Percentiles rank a stretch among this genome's conserved stretches.
Evolutionary conservation across 2,329 filamentous ascomycete species (phyloP).

Genomic region (Coccinonectria pachysandricola): DNA sequence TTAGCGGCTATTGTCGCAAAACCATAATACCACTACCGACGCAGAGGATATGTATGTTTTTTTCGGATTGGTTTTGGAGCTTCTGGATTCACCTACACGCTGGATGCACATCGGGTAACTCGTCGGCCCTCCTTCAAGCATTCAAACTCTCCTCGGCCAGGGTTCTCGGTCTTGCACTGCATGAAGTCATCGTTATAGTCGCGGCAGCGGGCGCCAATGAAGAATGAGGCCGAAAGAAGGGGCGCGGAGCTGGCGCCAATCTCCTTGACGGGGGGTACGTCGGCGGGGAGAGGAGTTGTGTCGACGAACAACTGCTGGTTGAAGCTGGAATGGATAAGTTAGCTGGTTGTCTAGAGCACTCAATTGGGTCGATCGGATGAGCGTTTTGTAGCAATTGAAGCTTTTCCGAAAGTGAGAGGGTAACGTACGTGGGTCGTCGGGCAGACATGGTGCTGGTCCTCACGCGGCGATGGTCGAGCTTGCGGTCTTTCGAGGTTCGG

Average conservation of each 20-base stretch:
- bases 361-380: too few species aligned
- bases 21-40: too few species aligned
- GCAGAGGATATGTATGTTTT: too few species aligned
- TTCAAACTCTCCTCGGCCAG: conserved; percentile 82
- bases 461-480: conserved; percentile 18
- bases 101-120: conserved; percentile 91
- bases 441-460: conserved; percentile 29
- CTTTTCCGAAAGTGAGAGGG: too few species aligned
- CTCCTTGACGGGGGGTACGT: conserved; percentile 88
- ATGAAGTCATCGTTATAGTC: conserved; percentile 98
- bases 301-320: conserved; percentile 89
- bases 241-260: conserved; percentile 89
- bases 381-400: neutral
- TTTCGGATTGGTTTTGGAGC: too few species aligned
- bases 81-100: conserved; percentile 71
- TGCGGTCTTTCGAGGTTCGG: conserved; percentile 19
- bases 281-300: conserved; percentile 85
- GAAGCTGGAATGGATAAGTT: conserved; percentile 66
- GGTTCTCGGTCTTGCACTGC: conserved; percentile 96
- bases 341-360: too few species aligned
- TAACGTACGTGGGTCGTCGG: conserved; percentile 33
- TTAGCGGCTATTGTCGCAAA: conserved; percentile 9
- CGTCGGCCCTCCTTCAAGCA: conserved; percentile 94
- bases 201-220: conserved; percentile 91
- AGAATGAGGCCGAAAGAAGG: conserved; percentile 84